These are phyloP conservation scores for Diaporthe caulivora DNA, from an alignment of 2,329 filamentous ascomycete genomes.

Conservation along the genomic window DNA sequence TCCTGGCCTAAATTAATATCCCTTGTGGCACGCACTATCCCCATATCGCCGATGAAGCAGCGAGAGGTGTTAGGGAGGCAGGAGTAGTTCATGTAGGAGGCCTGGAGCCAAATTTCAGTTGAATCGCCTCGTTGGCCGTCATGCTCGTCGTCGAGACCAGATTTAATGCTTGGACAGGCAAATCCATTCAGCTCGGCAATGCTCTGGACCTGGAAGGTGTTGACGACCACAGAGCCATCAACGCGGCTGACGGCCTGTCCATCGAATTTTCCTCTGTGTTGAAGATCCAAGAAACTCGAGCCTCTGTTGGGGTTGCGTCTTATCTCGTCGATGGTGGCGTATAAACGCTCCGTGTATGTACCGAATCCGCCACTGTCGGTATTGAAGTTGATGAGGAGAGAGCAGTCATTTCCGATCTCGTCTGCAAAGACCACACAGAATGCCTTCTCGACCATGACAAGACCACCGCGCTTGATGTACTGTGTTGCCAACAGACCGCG, in stretches of 20 bases:
- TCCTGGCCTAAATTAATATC: conserved; percentile 53
- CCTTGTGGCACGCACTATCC: conserved; percentile 51
- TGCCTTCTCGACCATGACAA: conserved; percentile 58
- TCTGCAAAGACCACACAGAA: neutral
- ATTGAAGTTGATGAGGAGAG: neutral
- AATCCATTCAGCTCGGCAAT: conserved; percentile 39
- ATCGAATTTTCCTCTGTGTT: neutral
- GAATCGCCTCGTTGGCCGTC: accelerated
- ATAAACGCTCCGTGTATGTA: neutral
- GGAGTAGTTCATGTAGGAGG: conserved; percentile 47
- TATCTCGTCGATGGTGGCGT: neutral
- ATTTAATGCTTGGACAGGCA: conserved; percentile 28
- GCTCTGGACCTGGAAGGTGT: conserved; percentile 39
- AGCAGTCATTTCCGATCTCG: neutral
- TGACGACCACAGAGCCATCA: conserved; percentile 36
- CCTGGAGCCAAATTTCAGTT: conserved; percentile 46
- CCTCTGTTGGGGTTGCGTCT: neutral
- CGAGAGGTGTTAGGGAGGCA: conserved; percentile 49
- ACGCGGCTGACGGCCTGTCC: neutral
- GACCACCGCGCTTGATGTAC: conserved; percentile 52
- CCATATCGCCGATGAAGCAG: conserved; percentile 47
- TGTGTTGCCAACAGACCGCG: conserved; percentile 56
- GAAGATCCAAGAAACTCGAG: neutral
- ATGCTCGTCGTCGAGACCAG: neutral
- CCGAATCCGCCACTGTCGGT: accelerated